Evolutionary conservation across 2,329 filamentous ascomycete genomes (phyloP), one percentile per base, ranked within the genome.

Genomic region (Lecanicillium sp.): DNA sequence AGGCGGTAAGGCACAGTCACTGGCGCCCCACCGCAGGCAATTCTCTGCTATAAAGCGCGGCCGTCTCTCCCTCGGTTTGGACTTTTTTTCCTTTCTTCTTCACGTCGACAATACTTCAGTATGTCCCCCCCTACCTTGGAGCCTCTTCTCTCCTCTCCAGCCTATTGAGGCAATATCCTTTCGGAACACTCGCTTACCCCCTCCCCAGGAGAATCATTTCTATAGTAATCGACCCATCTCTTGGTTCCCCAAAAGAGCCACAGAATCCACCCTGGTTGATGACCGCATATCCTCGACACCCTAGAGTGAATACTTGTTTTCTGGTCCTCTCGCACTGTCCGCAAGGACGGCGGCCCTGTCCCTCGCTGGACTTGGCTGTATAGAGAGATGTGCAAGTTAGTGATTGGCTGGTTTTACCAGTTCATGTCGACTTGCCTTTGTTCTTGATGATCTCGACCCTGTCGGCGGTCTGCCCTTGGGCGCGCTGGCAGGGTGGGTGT

Each of bases 181-280:
- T 4, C 21, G 11, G 42, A 30, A 20, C 41, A 14, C 8, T 50
- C 53, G 50, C 58, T 62, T 56, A 61, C 55, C 50, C 52, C 47
- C 50, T 27, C 56, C 56, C 55, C 66, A 74, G 66, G 71, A 89
- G 87, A 90, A 91, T 91, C 87, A 88, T 87, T 94, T 95, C 86
- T 95, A 90, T 90, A 95, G 89, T 90, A 84, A 78, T 87, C 83
- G 83, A 90, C 86, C 79, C 77, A 78, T 27, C 83, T 88, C 87
- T 93, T 85, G 88, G 83, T 85, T 91, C 81, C 82, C 81, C 79
- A 90, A 79, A 86, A 77, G 78, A 95, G 90, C 87, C 81, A 89
- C 86, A 91, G 85, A 89, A 80, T 82, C 82, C 81, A 91, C 83
- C 86, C 87, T 89, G 87, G 87, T 86, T 87, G 88, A 94, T 93